Conservation (phyloP, 441 rosid species). For the Sinapis alba region DNA sequence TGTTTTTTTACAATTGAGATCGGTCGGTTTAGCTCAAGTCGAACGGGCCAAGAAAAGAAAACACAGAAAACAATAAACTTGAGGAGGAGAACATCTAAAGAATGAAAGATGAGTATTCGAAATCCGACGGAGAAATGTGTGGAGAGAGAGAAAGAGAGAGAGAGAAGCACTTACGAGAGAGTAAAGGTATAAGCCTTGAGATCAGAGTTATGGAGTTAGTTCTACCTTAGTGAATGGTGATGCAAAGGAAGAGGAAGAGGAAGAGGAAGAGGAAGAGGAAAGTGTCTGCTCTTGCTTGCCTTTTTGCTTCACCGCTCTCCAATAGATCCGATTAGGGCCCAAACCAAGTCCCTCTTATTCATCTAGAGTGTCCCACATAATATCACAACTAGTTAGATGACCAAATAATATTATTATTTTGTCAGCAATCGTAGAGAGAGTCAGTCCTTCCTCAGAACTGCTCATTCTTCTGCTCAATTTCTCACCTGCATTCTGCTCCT, state of each 20-base stretch:
- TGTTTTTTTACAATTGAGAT: not conserved
- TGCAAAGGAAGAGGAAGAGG: not conserved
- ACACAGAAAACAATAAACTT: not conserved
- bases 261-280: too few species aligned
- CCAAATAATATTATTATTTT: too few species aligned
- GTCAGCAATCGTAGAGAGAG: too few species aligned
- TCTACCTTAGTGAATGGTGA: conserved; percentile 2
- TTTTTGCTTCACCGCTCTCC: not conserved
- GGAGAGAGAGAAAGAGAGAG: conserved; percentile 4
- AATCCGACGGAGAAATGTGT: not conserved
- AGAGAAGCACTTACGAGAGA: conserved; percentile 19
- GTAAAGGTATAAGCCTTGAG: conserved; percentile 6
- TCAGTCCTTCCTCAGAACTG: too few species aligned
- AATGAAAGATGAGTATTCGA: not conserved
- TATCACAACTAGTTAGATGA: too few species aligned
- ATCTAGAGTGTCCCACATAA: too few species aligned
- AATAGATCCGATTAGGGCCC: not conserved
- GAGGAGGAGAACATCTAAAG: not conserved
- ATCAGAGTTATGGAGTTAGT: not conserved
- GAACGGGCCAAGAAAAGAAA: not conserved
- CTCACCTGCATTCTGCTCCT: too few species aligned
- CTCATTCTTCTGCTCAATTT: too few species aligned
- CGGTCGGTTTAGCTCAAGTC: not conserved
- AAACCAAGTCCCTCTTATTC: not conserved
- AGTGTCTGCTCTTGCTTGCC: not conserved